Evolutionary conservation across 1,139 yeast genomes (phyloP), one percentile per base, ranked within the genome.

Genomic region (Suhomyces wounanorum): DNA sequence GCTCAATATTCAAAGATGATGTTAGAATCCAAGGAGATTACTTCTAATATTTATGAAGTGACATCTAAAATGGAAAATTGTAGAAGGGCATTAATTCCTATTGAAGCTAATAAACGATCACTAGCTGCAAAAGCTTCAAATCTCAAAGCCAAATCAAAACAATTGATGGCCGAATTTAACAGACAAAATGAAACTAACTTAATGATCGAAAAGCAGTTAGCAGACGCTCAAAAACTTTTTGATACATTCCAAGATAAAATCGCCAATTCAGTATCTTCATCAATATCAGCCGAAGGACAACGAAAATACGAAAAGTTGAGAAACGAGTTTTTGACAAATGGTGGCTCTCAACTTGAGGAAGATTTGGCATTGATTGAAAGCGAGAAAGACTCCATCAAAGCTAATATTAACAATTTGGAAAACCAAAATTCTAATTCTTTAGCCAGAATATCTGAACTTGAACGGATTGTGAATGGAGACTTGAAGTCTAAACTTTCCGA

Each of bases 271-370:
- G 55, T 64, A 5, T 58, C 64, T 3, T 63, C 69, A 1, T 52
- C 65, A 23, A 61, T 86, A 18, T 72, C 83, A 2, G 72, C 77
- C 0, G 82, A 77, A 13, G 87, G 82, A 36, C 73, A 83, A 41
- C 67, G 72, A 26, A 85, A 85, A 49, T 91, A 90, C 63, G 85
- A 85, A 45, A 43, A 53, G 1, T 70, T 90, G 52, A 80, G 89
- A 60, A 82, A 82, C 17, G 61, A 73, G 49, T 89, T 82, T 58
- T 68, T 87, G 44, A 69, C 81, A 25, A 68, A 69, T 35, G 85
- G 84, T 1, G 92, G 92, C 23, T 78, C 85, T 9, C 68, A 75
- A 39, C 72, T 84, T 42, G 85, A 84, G 53, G 84, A 81, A 53
- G 68, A 78, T 38, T 59, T 82, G 36, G 65, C 75, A 1, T 64